phyloP scores from a whole-genome alignment of 805 yeast genomes.

The Monosporozyma aerobia region DNA sequence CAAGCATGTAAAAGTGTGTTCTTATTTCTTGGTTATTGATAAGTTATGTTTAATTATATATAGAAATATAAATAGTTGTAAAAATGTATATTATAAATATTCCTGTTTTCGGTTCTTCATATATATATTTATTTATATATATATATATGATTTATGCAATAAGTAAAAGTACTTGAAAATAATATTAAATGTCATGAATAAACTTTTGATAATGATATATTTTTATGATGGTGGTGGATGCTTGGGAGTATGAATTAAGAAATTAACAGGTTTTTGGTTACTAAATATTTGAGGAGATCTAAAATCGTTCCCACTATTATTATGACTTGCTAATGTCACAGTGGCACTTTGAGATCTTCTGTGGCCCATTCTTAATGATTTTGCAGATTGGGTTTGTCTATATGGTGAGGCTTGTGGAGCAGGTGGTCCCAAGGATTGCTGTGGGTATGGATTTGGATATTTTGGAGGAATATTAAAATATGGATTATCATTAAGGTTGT shows the following conservation, averaged over 20 bases:
- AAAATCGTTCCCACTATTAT: neutral
- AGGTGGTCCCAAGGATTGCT: neutral
- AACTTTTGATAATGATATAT: neutral
- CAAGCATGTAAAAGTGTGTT: too few relatives aligned
- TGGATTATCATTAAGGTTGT: neutral
- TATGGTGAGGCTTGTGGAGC: neutral
- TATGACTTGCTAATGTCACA: constrained; percentile 4
- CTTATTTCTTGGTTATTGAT: too few relatives aligned
- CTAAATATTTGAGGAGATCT: constrained; percentile 10
- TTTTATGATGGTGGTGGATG: constrained; percentile 26
- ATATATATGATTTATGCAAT: neutral
- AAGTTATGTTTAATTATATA: too few relatives aligned
- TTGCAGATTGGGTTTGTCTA: neutral
- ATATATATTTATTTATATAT: neutral
- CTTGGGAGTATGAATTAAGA: constrained; percentile 27
- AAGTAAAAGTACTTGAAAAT: neutral
- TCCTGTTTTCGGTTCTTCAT: neutral
- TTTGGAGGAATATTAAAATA: constrained; percentile 1
- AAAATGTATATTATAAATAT: too few relatives aligned
- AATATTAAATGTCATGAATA: neutral
- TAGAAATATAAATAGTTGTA: too few relatives aligned
- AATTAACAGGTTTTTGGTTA: constrained; percentile 22
- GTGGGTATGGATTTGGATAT: neutral
- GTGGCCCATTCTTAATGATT: constrained; percentile 10
- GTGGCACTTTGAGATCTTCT: constrained; percentile 24